phyloP scores from a whole-genome alignment of 2,329 filamentous ascomycete genomes.

The Penicillium crustosum region DNA sequence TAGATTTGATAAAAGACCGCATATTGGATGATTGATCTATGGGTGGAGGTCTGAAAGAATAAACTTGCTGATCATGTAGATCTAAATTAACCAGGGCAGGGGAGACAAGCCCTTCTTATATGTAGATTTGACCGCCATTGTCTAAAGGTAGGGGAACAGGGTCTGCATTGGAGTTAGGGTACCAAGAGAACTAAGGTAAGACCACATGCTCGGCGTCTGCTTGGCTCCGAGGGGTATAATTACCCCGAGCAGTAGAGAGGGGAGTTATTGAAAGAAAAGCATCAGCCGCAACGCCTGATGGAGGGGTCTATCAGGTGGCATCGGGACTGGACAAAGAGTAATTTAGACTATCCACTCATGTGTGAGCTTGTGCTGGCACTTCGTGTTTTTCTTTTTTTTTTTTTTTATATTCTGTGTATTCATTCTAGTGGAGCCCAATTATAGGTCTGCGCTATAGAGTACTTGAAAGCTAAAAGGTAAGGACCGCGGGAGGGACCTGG shows the following conservation, averaged over 20 bases:
- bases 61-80: not conserved
- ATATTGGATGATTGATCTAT: not conserved
- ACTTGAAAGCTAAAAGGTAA: not conserved
- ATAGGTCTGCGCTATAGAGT: not conserved
- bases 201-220: not conserved
- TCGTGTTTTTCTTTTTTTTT: not conserved
- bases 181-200: not conserved
- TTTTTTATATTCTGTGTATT: not conserved
- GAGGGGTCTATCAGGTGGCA: conserved; percentile 16
- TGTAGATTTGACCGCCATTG: conserved; percentile 8
- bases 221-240: conserved; percentile 6
- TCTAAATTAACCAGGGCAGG: not conserved
- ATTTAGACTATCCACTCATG: conserved; percentile 4
- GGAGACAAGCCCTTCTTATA: conserved; percentile 14
- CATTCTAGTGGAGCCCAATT: not conserved
- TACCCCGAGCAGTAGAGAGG: not conserved
- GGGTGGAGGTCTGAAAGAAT: not conserved
- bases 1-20: conserved; percentile 1
- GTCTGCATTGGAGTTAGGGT: not conserved
- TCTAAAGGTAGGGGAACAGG: not conserved
- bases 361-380: conserved; percentile 1
- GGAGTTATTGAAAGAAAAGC: not conserved
- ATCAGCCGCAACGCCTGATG: conserved; percentile 13
- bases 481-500: not conserved
- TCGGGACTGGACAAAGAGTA: not conserved